Base-by-base conservation (phyloP, 2,329 filamentous ascomycete genomes). In the Colletotrichum godetiae region DNA sequence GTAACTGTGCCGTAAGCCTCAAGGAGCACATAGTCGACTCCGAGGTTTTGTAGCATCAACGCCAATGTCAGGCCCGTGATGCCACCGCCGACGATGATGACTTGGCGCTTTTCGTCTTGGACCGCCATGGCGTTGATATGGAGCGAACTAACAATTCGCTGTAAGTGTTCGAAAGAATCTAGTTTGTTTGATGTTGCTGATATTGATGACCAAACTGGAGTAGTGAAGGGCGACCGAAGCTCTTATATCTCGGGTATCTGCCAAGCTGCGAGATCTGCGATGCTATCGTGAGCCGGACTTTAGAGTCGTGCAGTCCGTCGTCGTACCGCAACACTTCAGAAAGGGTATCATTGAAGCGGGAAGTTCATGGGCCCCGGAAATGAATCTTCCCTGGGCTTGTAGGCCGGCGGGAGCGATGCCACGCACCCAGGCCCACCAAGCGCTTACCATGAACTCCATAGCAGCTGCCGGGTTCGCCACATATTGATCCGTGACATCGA, bases 21-120 rank as follows among this genome's bases (percentile, higher is more conserved):
- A 0, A 90, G 81, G 0, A 90, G 69, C 2, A 88, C 71, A 76
- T 85, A 89, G 73, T 89, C 84, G 67, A 90, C 84, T 33, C 77
- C 78, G 42, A 83, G 78, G 56, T 78, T 77, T 66, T 89, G 82
- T 3, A 90, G 82, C 74, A 83, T 82, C 57, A 76, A 67, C n/a
- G 78, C 78, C 60, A 80, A 58, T 4, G 76, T 69, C 5, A 80
- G 76, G 22, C 74, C 74, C 0, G 76, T 76, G 56, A 77, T 77
- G 11, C 77, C 77, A 8, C 73, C 77, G 1, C 77, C 77, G 31
- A 77, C 75, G n/a, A 78, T 76, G 63, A 78, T 70, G 61, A 78
- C 63, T 27, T 75, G 68, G 8, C 35, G 66, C 6, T 73, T 70
- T 8, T 31, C 22, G 12, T 73, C 60, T 24, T 46, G 10, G 29